phyloP scores from a whole-genome alignment of 345 rosid genomes.

The Syzygium jambos region DNA sequence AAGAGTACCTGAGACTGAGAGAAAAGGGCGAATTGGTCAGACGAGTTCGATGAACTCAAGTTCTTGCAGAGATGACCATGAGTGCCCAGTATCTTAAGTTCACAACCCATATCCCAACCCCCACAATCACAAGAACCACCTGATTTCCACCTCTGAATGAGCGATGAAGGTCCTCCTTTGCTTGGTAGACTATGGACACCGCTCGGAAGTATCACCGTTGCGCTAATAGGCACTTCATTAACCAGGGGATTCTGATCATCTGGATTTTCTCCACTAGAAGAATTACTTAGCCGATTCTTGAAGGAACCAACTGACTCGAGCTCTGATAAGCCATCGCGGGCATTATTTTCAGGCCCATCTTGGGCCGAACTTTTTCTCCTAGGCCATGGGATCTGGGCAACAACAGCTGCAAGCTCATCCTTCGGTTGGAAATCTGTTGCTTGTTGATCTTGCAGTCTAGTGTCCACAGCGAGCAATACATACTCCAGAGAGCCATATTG shows the following conservation, averaged over 20 bases:
- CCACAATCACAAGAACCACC: constrained; percentile 98
- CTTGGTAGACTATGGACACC: constrained; percentile 78
- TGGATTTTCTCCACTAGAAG: constrained; percentile 6
- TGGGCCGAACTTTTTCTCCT: constrained; percentile 6
- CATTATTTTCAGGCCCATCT: constrained; percentile 20
- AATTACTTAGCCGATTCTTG: not conserved
- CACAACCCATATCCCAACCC: constrained; percentile 95
- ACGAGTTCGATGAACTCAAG: not conserved
- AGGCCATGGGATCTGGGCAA: constrained; percentile 45
- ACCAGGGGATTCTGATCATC: constrained; percentile 6
- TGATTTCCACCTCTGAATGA: constrained; percentile 84
- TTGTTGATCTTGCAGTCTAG: constrained; percentile 26
- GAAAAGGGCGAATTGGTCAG: constrained; percentile 19
- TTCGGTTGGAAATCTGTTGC: constrained; percentile 41
- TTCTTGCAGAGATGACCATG: constrained; percentile 18
- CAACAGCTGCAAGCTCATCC: constrained; percentile 86
- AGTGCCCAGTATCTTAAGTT: constrained; percentile 55
- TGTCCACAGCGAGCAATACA: constrained; percentile 56
- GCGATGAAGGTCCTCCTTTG: constrained; percentile 80
- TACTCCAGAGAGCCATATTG: constrained; percentile 44
- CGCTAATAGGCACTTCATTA: constrained; percentile 17
- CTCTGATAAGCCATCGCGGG: not conserved
- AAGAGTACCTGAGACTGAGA: not conserved
- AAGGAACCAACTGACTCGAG: constrained; percentile 11
- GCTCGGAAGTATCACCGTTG: constrained; percentile 83